A percentile compares a stretch with the other conserved stretches of the same genome.
Conservation (phyloP, 2,329 filamentous ascomycete species). For the Aspergillus felis region DNA sequence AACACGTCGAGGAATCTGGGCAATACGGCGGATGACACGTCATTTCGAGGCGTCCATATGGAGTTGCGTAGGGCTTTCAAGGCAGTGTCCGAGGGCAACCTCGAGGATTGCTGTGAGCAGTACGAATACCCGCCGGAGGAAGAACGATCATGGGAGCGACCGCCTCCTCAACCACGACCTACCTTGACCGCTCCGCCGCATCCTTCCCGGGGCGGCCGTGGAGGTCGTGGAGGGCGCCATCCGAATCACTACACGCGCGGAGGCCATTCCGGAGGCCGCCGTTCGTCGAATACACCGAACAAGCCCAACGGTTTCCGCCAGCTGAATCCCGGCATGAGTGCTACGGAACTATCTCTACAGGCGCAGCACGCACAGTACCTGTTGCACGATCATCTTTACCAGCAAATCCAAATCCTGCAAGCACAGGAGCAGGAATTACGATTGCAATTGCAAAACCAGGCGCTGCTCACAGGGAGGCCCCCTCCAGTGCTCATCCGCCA, state of each 20-base stretch:
- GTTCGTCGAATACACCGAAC: conserved; percentile 56
- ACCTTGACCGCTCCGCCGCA: conserved; percentile 44
- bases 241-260: conserved; percentile 47
- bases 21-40: conserved; percentile 93
- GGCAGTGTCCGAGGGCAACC: conserved; percentile 69
- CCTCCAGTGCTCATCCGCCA: conserved; percentile 40
- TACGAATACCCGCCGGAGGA: conserved; percentile 87
- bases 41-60: conserved; percentile 84
- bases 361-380: conserved; percentile 47
- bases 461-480: conserved; percentile 37
- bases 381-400: conserved; percentile 47
- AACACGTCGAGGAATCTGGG: conserved; percentile 84
- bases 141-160: conserved; percentile 53
- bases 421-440: conserved; percentile 49
- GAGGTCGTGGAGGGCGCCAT: conserved; percentile 48
- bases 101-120: conserved; percentile 80
- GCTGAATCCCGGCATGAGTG: conserved; percentile 31
- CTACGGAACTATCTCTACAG: conserved; percentile 38
- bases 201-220: conserved; percentile 47
- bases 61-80: conserved; percentile 88
- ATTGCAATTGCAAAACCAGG: conserved; percentile 45
- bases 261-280: conserved; percentile 45
- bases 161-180: conserved; percentile 53
- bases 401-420: conserved; percentile 49
- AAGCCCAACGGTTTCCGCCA: conserved; percentile 37